These are phyloP conservation scores for Blepharisma japonicum DNA, from an alignment of 73 alveolate genomes.

Conservation along the genomic window DNA sequence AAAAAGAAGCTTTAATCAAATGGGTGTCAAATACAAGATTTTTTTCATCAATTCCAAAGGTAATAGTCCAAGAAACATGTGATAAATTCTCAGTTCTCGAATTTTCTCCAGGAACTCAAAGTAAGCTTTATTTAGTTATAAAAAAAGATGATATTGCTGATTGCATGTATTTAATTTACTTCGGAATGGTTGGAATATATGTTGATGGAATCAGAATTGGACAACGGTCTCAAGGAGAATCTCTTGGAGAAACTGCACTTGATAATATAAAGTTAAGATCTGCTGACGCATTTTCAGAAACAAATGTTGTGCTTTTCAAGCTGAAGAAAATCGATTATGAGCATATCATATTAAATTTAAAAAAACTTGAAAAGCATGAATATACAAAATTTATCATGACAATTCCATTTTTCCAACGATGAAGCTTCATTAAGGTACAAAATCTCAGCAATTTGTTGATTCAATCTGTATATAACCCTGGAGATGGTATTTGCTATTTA, in stretches of 20 bases:
- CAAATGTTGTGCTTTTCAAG: not conserved
- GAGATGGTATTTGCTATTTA: not conserved
- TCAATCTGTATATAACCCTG: not conserved
- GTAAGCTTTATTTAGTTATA: not conserved
- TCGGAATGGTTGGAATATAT: not conserved
- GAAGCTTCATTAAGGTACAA: not conserved
- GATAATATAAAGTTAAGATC: not conserved
- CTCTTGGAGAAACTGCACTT: not conserved
- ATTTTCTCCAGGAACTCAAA: not conserved
- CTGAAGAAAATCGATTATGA: slow-evolving; percentile 1
- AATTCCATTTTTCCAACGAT: not conserved
- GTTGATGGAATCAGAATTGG: not conserved
- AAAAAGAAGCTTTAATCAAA: not conserved
- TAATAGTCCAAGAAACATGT: not conserved
- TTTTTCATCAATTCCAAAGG: not conserved
- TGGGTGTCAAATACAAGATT: slow-evolving; percentile 8
- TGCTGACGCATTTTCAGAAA: slow-evolving; percentile 8
- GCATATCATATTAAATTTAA: not conserved
- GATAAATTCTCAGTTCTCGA: not conserved
- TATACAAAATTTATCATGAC: not conserved
- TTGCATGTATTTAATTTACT: not conserved
- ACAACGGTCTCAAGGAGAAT: not conserved
- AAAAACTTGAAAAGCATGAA: not conserved
- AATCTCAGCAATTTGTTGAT: slow-evolving; percentile 8
- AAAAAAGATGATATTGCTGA: not conserved